phyloP scores from a whole-genome alignment of 805 yeast genomes.

The Zygotorulaspora chibaensis region DNA sequence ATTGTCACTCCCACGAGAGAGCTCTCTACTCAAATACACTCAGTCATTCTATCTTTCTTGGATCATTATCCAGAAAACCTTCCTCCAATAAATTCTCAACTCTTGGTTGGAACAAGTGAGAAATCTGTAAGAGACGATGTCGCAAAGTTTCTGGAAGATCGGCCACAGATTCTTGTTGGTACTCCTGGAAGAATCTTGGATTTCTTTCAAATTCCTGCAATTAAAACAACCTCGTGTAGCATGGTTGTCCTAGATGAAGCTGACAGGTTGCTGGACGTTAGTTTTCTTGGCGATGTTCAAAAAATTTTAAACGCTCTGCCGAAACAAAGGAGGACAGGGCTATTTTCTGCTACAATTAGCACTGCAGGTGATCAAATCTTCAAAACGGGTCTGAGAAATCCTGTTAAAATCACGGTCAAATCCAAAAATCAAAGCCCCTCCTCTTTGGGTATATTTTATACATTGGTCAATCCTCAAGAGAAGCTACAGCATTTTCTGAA shows the following conservation, averaged over 20 bases:
- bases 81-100: slow-evolving; percentile 48
- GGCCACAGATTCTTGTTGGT: slow-evolving; percentile 77
- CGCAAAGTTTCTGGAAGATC: slow-evolving; percentile 45
- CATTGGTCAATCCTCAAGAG: slow-evolving; percentile 51
- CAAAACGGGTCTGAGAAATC: slow-evolving; percentile 88
- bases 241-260: slow-evolving; percentile 88
- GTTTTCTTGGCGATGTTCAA: slow-evolving; percentile 66
- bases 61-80: slow-evolving; percentile 50
- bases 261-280: slow-evolving; percentile 76
- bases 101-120: slow-evolving; percentile 51
- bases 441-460: slow-evolving; percentile 57
- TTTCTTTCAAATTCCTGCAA: slow-evolving; percentile 53
- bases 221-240: slow-evolving; percentile 62
- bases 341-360: slow-evolving; percentile 89
- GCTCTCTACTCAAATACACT: slow-evolving; percentile 63
- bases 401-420: slow-evolving; percentile 79
- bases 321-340: slow-evolving; percentile 87
- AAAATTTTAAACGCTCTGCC: slow-evolving; percentile 69
- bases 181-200: slow-evolving; percentile 90
- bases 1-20: slow-evolving; percentile 68
- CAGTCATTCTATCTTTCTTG: slow-evolving; percentile 59
- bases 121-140: slow-evolving; percentile 68
- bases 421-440: slow-evolving; percentile 54
- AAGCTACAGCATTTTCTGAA: slow-evolving; percentile 60
- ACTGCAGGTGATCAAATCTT: slow-evolving; percentile 76